A percentile compares a stretch with the other conserved stretches of the same genome.
These are phyloP conservation scores for Coriolopsis trogii DNA, from an alignment of 1,284 basidiomycete species.

Conservation along the genomic window DNA sequence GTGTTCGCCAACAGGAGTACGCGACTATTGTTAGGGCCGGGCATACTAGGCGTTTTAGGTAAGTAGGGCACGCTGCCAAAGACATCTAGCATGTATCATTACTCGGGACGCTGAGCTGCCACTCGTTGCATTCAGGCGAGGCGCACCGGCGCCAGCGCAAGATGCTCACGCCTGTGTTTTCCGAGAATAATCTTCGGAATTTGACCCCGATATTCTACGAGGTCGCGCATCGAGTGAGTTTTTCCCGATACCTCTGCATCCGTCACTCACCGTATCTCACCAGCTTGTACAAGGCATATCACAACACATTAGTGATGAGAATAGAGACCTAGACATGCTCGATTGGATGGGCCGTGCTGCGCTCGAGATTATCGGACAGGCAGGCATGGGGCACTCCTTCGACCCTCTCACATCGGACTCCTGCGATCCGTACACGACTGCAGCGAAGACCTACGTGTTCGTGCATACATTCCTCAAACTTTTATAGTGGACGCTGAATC, in stretches of 20 bases:
- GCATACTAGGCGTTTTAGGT: constrained; percentile 21
- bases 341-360: constrained; percentile 44
- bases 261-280: neutral
- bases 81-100: too few relatives aligned
- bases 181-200: constrained; percentile 31
- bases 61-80: too few relatives aligned
- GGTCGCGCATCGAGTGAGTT: constrained; percentile 28
- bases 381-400: constrained; percentile 45
- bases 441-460: constrained; percentile 31
- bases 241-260: neutral
- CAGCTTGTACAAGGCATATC: constrained; percentile 18
- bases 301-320: constrained; percentile 34
- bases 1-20: constrained; percentile 10
- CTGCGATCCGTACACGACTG: constrained; percentile 39
- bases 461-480: neutral
- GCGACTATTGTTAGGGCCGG: constrained; percentile 20
- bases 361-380: constrained; percentile 37
- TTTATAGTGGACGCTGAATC: neutral
- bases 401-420: constrained; percentile 34
- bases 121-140: constrained; percentile 22
- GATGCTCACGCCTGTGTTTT: constrained; percentile 36
- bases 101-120: constrained; percentile 1
- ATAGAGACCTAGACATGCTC: constrained; percentile 23
- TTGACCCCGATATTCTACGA: constrained; percentile 32
- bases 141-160: constrained; percentile 31